phyloP scores from a whole-genome alignment of 495 filamentous ascomycete genomes.

The Immersiella caudata region DNA sequence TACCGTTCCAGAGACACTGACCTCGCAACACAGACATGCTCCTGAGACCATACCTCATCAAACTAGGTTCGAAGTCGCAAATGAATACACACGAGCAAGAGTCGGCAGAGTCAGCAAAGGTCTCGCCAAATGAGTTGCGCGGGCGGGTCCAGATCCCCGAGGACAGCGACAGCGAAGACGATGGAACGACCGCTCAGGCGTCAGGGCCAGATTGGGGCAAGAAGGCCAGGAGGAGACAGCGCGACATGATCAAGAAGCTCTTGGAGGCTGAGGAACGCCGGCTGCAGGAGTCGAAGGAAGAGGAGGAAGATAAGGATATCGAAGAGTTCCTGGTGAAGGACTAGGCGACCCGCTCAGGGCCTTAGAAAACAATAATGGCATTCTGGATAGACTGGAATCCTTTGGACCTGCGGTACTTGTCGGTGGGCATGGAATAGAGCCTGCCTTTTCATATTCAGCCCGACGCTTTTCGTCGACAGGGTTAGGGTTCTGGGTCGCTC shows the following conservation, averaged over 20 bases:
- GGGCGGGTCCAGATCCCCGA: constrained; percentile 56
- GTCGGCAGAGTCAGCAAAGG: constrained; percentile 40
- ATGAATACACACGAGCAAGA: constrained; percentile 51
- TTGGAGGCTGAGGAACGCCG: constrained; percentile 54
- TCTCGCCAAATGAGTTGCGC: constrained; percentile 55
- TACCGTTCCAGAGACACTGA: neutral
- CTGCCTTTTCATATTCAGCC: no score
- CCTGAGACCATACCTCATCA: constrained; percentile 66
- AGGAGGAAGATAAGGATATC: constrained; percentile 70
- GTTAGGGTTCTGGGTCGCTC: neutral
- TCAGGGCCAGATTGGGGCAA: constrained; percentile 52
- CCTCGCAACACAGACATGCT: constrained; percentile 54
- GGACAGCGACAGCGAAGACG: constrained; percentile 58
- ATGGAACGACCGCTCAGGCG: constrained; percentile 18
- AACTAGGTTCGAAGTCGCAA: constrained; percentile 48
- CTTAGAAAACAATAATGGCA: neutral
- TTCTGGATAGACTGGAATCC: neutral
- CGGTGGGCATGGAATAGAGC: neutral
- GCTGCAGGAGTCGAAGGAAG: constrained; percentile 49
- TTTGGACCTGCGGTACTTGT: neutral
- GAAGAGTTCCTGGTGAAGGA: constrained; percentile 67
- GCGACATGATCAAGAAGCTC: constrained; percentile 60
- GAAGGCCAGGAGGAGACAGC: constrained; percentile 64
- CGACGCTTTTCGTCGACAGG: neutral
- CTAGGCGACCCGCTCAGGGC: neutral